Base-by-base conservation (phyloP, 441 rosid species). In the Erysimum pusillum region DNA sequence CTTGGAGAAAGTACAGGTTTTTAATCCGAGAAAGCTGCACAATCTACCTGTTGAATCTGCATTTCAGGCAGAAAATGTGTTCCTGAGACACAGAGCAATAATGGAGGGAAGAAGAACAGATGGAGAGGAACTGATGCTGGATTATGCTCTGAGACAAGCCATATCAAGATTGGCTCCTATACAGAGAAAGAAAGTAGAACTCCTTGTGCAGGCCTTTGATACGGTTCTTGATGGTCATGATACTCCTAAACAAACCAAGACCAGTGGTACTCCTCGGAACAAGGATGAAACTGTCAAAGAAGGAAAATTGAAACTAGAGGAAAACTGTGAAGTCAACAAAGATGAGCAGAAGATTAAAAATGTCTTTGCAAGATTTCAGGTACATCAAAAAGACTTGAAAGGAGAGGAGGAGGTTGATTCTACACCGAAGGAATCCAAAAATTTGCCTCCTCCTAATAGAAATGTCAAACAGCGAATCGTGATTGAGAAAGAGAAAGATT, bases 131-230 rank as follows among this genome's bases (percentile, higher is more conserved):
- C 84, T 91, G 91, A 92, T 91, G 97, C 89, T 96, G 10, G 99
- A 96, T 78, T 80, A 83, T 79, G 90, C 99, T 70, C 82, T 96
- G 73, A 94, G 83, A 80, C 87, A 82, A 69, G 97, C 87, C 58
- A 90, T 96, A 73, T 83, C 94, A 39, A 87, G 88, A 78, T 84
- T 93, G 61, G 91, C 90, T 73, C 97, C 97, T 58, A 87, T 87
- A 38, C 81, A 91, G 72, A 87, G 87, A 82, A 87, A 87, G 75
- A 94, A 90, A 76, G 99, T 96, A 9, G 82, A 76, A 71, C 82
- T 90, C 61, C 97, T 96, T 8, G 90, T 93, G 5, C 94, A 96
- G 70, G 98, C 99, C 51, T 96, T 93, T 63, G 97, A 93, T 86
- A 80, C 94, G 7, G 91, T 96, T 46, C 83, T 80, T 80, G 82